Base-by-base conservation (phyloP, 257 asterid species). In the Ehretia macrophylla region DNA sequence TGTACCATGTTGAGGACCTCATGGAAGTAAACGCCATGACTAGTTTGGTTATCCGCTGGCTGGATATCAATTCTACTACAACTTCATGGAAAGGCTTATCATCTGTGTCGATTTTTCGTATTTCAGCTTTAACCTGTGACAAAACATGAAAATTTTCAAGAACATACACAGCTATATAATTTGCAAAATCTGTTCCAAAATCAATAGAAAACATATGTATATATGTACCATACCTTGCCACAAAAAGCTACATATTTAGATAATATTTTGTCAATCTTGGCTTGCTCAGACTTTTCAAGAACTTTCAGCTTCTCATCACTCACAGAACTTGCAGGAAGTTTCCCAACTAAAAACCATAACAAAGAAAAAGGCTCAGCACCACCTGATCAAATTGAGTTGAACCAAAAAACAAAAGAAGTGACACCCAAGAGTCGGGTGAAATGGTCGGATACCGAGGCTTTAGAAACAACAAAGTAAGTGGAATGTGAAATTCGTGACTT, bases 1-100 rank as follows among this genome's bases (percentile, higher is more conserved):
- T 67, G 38, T 77, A 82, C 86, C 77, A 63, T 72, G 83, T 71
- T 11, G 83, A 74, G 46, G 76, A 47, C 68, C 63, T 84, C 72
- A 84, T 68, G 80, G 80, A 70, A 16, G 83, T 80, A 12, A 78
- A 65, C 4, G 88, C 81, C 73, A 87, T 32, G 58, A 84, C 88
- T 56, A 84, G 44, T 71, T 80, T 84, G 64, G 82, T 76, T 67
- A 84, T 78, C 65, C 45, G 45, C 11, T 68, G 56, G 60, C 44
- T 57, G 14, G 79, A 67, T 48, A 87, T 82, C 17, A 68, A 51
- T 49, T 79, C 87, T 18, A 87, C 55, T 17, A 84, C 51, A 56
- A 74, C 79, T 53, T 75, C 60, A 48, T 82, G 74, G 32, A 80
- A 42, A 40, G 86, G 77, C 51, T 73, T 66, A 62, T 82, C 88